phyloP scores from a whole-genome alignment of 2,329 filamentous ascomycete genomes.

The Amauroascus niger region DNA sequence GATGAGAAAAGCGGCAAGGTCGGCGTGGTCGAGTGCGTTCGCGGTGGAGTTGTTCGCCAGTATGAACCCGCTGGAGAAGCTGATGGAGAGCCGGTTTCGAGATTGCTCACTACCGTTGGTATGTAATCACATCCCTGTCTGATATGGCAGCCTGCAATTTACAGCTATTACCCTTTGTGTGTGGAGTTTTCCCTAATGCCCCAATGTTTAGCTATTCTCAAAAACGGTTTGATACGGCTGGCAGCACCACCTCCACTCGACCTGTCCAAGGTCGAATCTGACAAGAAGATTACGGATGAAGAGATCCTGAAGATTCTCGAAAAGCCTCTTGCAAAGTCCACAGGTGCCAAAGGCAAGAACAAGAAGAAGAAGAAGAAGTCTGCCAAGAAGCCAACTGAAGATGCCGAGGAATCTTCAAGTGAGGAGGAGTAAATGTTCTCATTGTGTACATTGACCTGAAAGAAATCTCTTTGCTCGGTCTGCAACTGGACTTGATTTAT shows the following conservation, averaged over 20 bases:
- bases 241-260: constrained; percentile 67
- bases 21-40: constrained; percentile 92
- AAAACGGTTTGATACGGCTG: constrained; percentile 88
- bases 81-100: constrained; percentile 72
- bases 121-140: constrained; percentile 37
- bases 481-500: neutral
- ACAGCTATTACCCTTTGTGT: neutral
- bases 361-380: constrained; percentile 83
- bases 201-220: constrained; percentile 67
- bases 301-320: constrained; percentile 92
- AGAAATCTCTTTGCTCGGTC: neutral
- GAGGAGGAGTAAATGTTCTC: constrained; percentile 32
- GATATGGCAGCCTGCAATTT: neutral
- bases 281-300: constrained; percentile 97
- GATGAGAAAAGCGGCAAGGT: constrained; percentile 93
- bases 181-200: constrained; percentile 17
- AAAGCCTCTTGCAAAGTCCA: constrained; percentile 60
- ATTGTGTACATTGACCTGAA: neutral
- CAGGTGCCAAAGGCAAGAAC: constrained; percentile 66
- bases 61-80: constrained; percentile 96
- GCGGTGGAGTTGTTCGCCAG: constrained; percentile 81
- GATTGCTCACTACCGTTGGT: constrained; percentile 88
- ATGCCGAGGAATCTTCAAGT: constrained; percentile 30
- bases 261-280: constrained; percentile 73
- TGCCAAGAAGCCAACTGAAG: constrained; percentile 37